phyloP scores from a whole-genome alignment of 768 basidiomycete species.

The Lactifluus hygrophoroides region DNA sequence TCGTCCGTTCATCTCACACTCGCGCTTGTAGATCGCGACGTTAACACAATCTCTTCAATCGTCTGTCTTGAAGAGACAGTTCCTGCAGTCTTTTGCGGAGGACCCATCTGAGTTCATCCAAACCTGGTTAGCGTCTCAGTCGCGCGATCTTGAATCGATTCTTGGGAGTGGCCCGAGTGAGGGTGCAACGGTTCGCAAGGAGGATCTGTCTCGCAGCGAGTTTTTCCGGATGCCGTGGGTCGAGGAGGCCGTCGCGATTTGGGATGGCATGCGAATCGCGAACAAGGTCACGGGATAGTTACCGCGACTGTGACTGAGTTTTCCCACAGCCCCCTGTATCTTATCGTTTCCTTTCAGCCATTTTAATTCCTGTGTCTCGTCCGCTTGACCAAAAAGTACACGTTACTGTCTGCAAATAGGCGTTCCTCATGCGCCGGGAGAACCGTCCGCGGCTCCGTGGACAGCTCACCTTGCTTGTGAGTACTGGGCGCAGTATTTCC shows the following conservation, averaged over 20 bases:
- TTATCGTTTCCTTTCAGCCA: not conserved
- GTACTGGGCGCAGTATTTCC: not conserved
- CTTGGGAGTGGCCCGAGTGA: constrained; percentile 83
- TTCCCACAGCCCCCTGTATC: not conserved
- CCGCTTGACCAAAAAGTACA: not conserved
- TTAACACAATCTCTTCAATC: constrained; percentile 81
- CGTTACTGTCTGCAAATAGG: too few relatives aligned
- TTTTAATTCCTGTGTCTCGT: not conserved
- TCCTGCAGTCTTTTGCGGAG: constrained; percentile 71
- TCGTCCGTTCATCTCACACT: not conserved
- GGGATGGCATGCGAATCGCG: constrained; percentile 71
- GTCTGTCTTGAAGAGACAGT: constrained; percentile 78
- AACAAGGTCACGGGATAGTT: constrained; percentile 19
- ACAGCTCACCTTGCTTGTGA: not conserved
- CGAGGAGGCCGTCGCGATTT: constrained; percentile 75
- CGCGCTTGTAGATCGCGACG: constrained; percentile 55
- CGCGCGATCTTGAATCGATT: constrained; percentile 80
- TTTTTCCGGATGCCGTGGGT: constrained; percentile 93
- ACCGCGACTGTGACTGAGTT: not conserved
- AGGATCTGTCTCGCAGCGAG: constrained; percentile 82
- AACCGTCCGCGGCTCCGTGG: not conserved
- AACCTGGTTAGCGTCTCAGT: constrained; percentile 87
- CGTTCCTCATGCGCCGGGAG: not conserved
- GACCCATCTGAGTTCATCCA: constrained; percentile 79
- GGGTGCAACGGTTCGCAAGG: constrained; percentile 71